A percentile compares a stretch with the other conserved stretches of the same genome.
Conservation (phyloP, 345 rosid species). For the Bruguiera gymnorhiza region DNA sequence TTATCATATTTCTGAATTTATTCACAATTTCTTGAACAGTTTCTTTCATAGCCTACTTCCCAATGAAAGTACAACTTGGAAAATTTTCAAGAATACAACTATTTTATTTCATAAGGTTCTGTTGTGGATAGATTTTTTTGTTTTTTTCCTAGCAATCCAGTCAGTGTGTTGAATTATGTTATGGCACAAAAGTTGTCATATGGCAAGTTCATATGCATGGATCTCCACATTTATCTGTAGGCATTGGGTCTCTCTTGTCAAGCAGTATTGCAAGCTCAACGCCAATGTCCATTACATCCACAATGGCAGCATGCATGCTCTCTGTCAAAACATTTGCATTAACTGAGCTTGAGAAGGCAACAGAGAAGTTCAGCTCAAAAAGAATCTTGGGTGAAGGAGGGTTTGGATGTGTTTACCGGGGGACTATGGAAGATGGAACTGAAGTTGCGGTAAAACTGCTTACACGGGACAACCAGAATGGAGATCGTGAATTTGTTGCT, state of each 20-base stretch:
- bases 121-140: background rate
- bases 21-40: background rate
- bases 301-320: slow-evolving; percentile 80
- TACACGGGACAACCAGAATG: slow-evolving; percentile 74
- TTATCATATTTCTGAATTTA: too few species aligned
- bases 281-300: slow-evolving; percentile 64
- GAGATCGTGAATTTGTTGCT: slow-evolving; percentile 89
- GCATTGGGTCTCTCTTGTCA: slow-evolving; percentile 34
- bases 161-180: background rate
- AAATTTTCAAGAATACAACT: background rate
- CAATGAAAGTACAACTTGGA: background rate
- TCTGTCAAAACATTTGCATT: slow-evolving; percentile 74
- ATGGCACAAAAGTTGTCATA: background rate
- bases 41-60: background rate
- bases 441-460: slow-evolving; percentile 94
- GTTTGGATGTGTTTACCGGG: slow-evolving; percentile 90
- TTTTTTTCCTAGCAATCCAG: too few species aligned
- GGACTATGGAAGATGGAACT: slow-evolving; percentile 70
- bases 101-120: background rate
- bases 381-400: slow-evolving; percentile 97
- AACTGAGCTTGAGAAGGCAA: slow-evolving; percentile 79
- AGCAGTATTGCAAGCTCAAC: slow-evolving; percentile 61
- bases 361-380: slow-evolving; percentile 79
- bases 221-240: slow-evolving; percentile 33
- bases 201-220: slow-evolving; percentile 1